Conservation (phyloP, 2,329 filamentous ascomycete genomes). For the Fusarium albidum region DNA sequence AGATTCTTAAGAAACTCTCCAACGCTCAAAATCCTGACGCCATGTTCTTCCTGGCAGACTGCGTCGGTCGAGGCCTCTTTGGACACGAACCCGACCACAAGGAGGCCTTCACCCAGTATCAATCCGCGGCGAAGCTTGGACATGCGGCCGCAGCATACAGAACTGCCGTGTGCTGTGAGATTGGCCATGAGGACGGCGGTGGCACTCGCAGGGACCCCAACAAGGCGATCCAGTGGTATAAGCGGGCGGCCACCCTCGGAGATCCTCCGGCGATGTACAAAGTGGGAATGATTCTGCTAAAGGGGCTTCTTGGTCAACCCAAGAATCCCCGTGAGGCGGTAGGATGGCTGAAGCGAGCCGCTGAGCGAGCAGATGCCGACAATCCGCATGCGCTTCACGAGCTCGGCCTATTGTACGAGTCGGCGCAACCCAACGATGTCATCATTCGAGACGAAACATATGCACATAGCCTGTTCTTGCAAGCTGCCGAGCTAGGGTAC, state of each 20-base stretch:
- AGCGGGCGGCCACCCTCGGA: conserved; percentile 86
- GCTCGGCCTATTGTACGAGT: conserved; percentile 73
- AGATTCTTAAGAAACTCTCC: conserved; percentile 88
- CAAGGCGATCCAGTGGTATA: conserved; percentile 99
- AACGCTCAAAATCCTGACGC: conserved; percentile 79
- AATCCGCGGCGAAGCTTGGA: conserved; percentile 89
- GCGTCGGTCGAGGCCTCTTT: conserved; percentile 81
- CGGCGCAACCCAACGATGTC: conserved; percentile 71
- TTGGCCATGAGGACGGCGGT: conserved; percentile 92
- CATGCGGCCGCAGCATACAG: conserved; percentile 90
- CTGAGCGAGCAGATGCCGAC: conserved; percentile 84
- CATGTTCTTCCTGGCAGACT: conserved; percentile 94
- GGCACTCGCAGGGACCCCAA: conserved; percentile 89
- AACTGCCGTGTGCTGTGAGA: conserved; percentile 96
- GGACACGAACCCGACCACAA: conserved; percentile 85
- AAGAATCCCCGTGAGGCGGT: conserved; percentile 86
- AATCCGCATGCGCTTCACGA: conserved; percentile 97
- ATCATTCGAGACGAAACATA: conserved; percentile 85
- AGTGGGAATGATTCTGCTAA: conserved; percentile 93
- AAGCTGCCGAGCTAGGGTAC: conserved; percentile 89
- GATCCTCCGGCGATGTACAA: conserved; percentile 98
- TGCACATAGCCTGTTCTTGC: conserved; percentile 80
- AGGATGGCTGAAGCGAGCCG: conserved; percentile 91
- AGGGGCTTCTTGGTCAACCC: conserved; percentile 88
- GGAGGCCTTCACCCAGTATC: conserved; percentile 92